Evolutionary conservation across 148 eudicot genomes (phyloP), one percentile per base, ranked within the genome.

Genomic region (Tetragonia tetragonoides): DNA sequence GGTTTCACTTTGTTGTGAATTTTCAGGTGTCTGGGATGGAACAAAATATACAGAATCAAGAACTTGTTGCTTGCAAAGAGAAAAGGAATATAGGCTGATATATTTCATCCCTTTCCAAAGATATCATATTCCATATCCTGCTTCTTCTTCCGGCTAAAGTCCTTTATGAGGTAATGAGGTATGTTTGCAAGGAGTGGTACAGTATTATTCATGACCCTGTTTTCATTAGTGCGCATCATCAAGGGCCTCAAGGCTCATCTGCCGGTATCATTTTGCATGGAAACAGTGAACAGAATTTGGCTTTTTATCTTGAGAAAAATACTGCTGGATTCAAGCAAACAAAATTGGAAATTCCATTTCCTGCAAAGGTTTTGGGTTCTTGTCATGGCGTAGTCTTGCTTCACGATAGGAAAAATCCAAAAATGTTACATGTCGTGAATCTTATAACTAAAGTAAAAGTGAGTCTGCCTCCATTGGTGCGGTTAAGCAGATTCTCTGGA

Each of bases 321-420:
- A 54, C n/a, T 9, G 64, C 20, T 12, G 47, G 18, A n/a, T 18
- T 54, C 28, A 42, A 24, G 44, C 16, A 23, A 4, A 69, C 39
- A 8, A 16, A 54, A 59, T 42, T 68, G 57, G 5, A 17, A 59
- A 12, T 68, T 44, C 80, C 74, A 4, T 68, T 77, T 23, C 74
- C 24, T 39, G 74, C 59, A 38, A 9, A 23, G 40, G 49, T 68
- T 21, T 40, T 21, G 41, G 80, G 66, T 68, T 77, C 80, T 23
- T 77, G 64, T 69, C 17, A 42, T 74, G 77, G 68, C 57, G 42
- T 62, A 42, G 54, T 61, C n/a, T 74, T 74, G 68, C 77, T 74
- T 21, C 67, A 28, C 7, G 44, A 59, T 42, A 20, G 1, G 28
- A 24, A 2, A 15, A 57, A 68, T 47, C 28, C 0, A 68, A 7